Percentiles rank a stretch among this genome's conserved stretches.
These are phyloP conservation scores for Eutrema yunnanense DNA, from an alignment of 345 rosid species.

Conservation along the genomic window DNA sequence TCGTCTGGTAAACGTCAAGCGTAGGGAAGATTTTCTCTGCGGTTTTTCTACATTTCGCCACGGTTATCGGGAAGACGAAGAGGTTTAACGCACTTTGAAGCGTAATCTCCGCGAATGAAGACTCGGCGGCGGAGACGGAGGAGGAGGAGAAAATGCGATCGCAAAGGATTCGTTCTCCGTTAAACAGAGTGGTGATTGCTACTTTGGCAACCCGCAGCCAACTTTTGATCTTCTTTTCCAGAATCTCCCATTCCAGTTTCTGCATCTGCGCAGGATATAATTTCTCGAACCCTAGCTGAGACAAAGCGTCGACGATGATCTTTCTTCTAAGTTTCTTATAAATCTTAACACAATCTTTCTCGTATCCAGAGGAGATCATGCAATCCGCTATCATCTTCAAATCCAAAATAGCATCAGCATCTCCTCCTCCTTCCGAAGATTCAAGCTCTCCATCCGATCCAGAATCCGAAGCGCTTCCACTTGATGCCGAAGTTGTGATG, in stretches of 20 bases:
- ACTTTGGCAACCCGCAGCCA: constrained; percentile 49
- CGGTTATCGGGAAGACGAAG: constrained; percentile 57
- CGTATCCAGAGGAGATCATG: constrained; percentile 67
- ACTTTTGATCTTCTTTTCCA: constrained; percentile 49
- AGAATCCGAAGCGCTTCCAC: constrained; percentile 11
- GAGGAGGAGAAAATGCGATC: constrained; percentile 68
- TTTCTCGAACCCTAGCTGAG: constrained; percentile 52
- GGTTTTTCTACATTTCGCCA: constrained; percentile 57
- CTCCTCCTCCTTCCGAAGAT: constrained; percentile 9
- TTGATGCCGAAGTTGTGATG: not conserved
- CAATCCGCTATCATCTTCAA: constrained; percentile 63
- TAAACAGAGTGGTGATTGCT: constrained; percentile 49
- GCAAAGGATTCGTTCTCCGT: constrained; percentile 62
- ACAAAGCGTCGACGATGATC: constrained; percentile 48
- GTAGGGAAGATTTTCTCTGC: constrained; percentile 72
- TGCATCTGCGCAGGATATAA: constrained; percentile 36
- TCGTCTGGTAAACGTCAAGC: constrained; percentile 68
- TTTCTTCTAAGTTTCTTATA: constrained; percentile 56
- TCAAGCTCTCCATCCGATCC: not conserved
- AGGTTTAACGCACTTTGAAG: constrained; percentile 48
- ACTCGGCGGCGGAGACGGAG: constrained; percentile 41
- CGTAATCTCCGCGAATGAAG: constrained; percentile 52
- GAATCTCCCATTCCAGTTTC: constrained; percentile 64
- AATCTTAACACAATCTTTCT: constrained; percentile 59
- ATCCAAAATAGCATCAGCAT: constrained; percentile 37